Evolutionary conservation across 2,329 filamentous ascomycete species (phyloP).

Genomic region (Talaromyces marneffei): DNA sequence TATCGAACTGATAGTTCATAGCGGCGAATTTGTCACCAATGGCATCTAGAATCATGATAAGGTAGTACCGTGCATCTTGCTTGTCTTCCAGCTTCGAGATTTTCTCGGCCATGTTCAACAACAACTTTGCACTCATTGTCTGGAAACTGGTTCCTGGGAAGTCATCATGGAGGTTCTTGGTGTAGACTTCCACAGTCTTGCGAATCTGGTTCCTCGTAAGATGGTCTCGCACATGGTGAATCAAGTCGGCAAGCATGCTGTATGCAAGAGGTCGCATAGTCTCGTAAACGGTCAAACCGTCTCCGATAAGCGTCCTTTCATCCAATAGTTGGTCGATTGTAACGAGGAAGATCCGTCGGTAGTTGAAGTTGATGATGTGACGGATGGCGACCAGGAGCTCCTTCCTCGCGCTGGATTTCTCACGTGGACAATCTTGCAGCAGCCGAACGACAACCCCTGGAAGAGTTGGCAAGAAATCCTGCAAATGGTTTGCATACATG

Average conservation of each 20-base stretch:
- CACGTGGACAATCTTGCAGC: slow-evolving; percentile 86
- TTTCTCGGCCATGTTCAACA: slow-evolving; percentile 97
- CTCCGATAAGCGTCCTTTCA: slow-evolving; percentile 87
- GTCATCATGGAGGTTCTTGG: slow-evolving; percentile 87
- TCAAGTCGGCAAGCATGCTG: slow-evolving; percentile 96
- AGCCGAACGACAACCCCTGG: slow-evolving; percentile 87
- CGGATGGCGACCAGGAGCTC: slow-evolving; percentile 93
- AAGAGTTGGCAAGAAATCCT: slow-evolving; percentile 78
- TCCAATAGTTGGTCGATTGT: slow-evolving; percentile 95
- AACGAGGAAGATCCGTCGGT: slow-evolving; percentile 84
- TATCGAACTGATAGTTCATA: slow-evolving; percentile 95
- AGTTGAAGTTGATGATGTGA: slow-evolving; percentile 99
- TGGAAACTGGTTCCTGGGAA: slow-evolving; percentile 98
- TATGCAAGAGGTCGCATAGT: slow-evolving; percentile 93
- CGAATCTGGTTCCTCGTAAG: slow-evolving; percentile 85
- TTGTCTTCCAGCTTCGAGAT: slow-evolving; percentile 93
- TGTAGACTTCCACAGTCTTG: slow-evolving; percentile 94
- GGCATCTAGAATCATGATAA: slow-evolving; percentile 95
- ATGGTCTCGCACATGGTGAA: slow-evolving; percentile 92
- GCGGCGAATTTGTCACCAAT: slow-evolving; percentile 97
- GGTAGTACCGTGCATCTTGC: slow-evolving; percentile 85
- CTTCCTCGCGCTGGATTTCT: slow-evolving; percentile 89
- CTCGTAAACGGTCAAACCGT: slow-evolving; percentile 93
- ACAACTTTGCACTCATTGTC: slow-evolving; percentile 96
- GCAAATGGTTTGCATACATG: slow-evolving; percentile 78